A percentile compares a stretch with the other conserved stretches of the same genome.
Conservation (phyloP, 768 basidiomycete genomes). For the Termitomyces sp. region DNA sequence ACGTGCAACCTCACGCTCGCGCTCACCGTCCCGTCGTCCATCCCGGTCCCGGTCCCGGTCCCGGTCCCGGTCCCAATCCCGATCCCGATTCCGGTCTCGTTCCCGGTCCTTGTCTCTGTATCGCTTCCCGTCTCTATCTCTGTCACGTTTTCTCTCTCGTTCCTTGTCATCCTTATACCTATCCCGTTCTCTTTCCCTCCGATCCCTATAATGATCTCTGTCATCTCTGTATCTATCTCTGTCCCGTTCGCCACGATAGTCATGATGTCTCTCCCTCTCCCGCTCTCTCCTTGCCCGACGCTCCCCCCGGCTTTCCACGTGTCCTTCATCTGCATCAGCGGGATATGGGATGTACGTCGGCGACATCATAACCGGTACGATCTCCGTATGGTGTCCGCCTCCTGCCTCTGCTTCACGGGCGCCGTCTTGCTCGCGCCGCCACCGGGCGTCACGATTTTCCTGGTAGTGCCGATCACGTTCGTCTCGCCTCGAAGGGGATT, state of each 20-base stretch:
- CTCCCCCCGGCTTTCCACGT: not conserved
- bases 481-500: slow-evolving; percentile 4
- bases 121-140: slow-evolving; percentile 2
- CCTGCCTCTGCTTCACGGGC: slow-evolving; percentile 6
- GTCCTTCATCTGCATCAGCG: slow-evolving; percentile 5
- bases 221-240: not conserved
- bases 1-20: not conserved
- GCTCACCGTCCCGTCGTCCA: slow-evolving; percentile 11
- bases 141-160: slow-evolving; percentile 4
- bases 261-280: not conserved
- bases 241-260: not conserved
- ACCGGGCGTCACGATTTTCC: slow-evolving; percentile 3
- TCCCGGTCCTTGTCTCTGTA: slow-evolving; percentile 2
- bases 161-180: slow-evolving; percentile 12
- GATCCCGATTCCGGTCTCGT: not conserved
- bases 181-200: slow-evolving; percentile 12
- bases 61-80: slow-evolving; percentile 4
- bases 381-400: not conserved
- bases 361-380: slow-evolving; percentile 3
- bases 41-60: slow-evolving; percentile 6
- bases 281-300: not conserved
- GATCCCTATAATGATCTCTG: not conserved
- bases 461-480: slow-evolving; percentile 3
- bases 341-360: slow-evolving; percentile 14
- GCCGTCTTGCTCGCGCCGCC: slow-evolving; percentile 8